A percentile compares a stretch with the other conserved stretches of the same genome.
Conservation (phyloP, 257 asterid species). For the Solanum corneliomulleri region DNA sequence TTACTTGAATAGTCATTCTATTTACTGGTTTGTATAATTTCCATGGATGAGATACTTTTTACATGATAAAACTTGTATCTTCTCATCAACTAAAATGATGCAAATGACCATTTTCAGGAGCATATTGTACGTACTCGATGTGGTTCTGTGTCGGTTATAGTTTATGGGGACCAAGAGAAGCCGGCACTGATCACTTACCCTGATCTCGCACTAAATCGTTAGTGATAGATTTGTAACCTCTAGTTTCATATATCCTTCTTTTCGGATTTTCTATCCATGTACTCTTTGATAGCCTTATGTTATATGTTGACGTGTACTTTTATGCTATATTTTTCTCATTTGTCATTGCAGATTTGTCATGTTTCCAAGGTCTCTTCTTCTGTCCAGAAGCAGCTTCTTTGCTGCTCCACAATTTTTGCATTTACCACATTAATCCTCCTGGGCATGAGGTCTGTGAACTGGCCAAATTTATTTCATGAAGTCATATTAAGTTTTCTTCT, state of each 20-base stretch:
- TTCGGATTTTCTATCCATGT: background rate
- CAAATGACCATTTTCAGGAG: conserved; percentile 46
- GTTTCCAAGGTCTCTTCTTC: conserved; percentile 57
- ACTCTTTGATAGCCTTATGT: background rate
- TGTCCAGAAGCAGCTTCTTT: conserved; percentile 40
- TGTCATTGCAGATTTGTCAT: conserved; percentile 59
- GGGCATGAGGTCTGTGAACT: conserved; percentile 38
- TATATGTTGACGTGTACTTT: background rate
- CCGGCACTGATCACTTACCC: conserved; percentile 94
- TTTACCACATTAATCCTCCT: conserved; percentile 37
- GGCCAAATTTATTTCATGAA: background rate
- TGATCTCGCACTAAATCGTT: conserved; percentile 89
- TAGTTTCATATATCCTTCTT: background rate
- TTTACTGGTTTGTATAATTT: background rate
- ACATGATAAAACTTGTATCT: background rate
- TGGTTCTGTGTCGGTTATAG: conserved; percentile 80
- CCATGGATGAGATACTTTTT: background rate
- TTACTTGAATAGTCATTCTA: background rate
- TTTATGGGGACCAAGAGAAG: conserved; percentile 83
- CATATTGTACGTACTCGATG: conserved; percentile 58
- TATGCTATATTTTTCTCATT: background rate
- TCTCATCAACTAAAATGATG: background rate
- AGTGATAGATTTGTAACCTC: conserved; percentile 20
- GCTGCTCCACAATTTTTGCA: conserved; percentile 33
- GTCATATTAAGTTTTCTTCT: background rate